phyloP scores from a whole-genome alignment of 495 filamentous ascomycete species.

The Lophium mytilinum region DNA sequence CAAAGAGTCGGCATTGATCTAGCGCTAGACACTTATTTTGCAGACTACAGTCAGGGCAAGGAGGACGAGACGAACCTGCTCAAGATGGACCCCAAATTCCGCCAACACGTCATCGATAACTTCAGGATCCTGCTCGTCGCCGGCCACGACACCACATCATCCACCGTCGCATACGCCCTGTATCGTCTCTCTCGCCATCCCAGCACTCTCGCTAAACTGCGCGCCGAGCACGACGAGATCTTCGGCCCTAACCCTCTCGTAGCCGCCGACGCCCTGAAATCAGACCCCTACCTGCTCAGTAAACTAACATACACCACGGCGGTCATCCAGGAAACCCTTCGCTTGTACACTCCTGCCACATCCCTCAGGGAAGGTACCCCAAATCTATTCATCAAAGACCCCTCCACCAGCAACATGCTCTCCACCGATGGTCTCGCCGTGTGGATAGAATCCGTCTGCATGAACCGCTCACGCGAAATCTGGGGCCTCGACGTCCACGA shows the following conservation, averaged over 20 bases:
- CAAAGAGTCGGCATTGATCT: conserved; percentile 20
- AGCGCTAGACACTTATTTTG: conserved; percentile 21
- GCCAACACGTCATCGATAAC: conserved; percentile 26
- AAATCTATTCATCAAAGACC: conserved; percentile 22
- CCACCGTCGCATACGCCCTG: conserved; percentile 34
- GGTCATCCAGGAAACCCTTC: conserved; percentile 26
- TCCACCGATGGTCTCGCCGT: conserved; percentile 29
- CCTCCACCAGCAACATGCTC: conserved; percentile 24
- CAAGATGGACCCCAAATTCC: conserved; percentile 25
- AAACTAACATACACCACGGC: conserved; percentile 29
- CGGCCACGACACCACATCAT: conserved; percentile 42
- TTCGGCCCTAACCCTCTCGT: conserved; percentile 24
- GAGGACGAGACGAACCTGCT: conserved; percentile 1
- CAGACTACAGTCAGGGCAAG: conserved; percentile 4
- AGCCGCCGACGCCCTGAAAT: conserved; percentile 8
- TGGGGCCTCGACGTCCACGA: conserved; percentile 8
- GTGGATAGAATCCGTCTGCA: conserved; percentile 18
- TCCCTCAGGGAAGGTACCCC: conserved; percentile 19
- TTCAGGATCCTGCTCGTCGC: conserved; percentile 37
- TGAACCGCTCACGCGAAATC: conserved; percentile 17
- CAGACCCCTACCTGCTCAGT: conserved; percentile 22
- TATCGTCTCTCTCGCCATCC: conserved; percentile 35
- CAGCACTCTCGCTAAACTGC: conserved; percentile 27
- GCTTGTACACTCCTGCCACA: conserved; percentile 25
- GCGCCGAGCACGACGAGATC: conserved; percentile 33